phyloP scores from a whole-genome alignment of 2,329 filamentous ascomycete species.

The Fusarium sp. region DNA sequence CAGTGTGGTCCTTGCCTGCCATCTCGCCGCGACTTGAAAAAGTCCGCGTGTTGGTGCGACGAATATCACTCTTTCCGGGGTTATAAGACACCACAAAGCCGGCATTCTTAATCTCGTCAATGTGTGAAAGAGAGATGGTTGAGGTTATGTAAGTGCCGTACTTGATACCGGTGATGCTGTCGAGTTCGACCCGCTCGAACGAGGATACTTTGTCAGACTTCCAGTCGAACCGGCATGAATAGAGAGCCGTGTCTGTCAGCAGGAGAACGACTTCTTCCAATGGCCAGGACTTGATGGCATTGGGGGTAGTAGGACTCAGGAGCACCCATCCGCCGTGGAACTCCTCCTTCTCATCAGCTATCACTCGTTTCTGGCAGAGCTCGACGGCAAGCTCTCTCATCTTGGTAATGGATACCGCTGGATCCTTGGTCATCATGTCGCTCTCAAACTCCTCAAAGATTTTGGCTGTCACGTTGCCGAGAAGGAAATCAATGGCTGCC shows the following conservation, averaged over 20 bases:
- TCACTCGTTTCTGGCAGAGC: conserved; percentile 84
- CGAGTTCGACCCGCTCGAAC: conserved; percentile 85
- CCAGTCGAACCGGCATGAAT: conserved; percentile 94
- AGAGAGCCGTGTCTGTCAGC: conserved; percentile 84
- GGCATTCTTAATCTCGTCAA: conserved; percentile 81
- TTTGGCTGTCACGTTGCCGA: conserved; percentile 84
- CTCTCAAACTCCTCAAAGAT: conserved; percentile 96
- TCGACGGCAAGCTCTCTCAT: conserved; percentile 91
- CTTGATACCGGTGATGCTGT: conserved; percentile 75
- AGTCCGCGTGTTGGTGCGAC: conserved; percentile 85
- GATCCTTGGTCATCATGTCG: conserved; percentile 92
- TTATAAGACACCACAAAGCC: conserved; percentile 84
- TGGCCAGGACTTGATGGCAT: conserved; percentile 74
- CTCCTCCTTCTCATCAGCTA: conserved; percentile 84
- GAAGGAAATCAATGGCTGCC: conserved; percentile 90
- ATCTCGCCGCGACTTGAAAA: conserved; percentile 64
- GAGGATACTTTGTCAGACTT: conserved; percentile 91
- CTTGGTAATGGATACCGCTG: conserved; percentile 84
- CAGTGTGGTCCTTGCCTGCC: conserved; percentile 38
- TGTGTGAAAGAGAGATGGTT: conserved; percentile 79
- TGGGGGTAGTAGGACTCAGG: conserved; percentile 75
- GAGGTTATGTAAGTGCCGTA: conserved; percentile 91
- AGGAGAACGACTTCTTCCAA: conserved; percentile 91
- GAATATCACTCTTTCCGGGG: conserved; percentile 74
- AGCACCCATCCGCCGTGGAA: conserved; percentile 91